Evolutionary conservation across 2,329 filamentous ascomycete genomes (phyloP), one percentile per base, ranked within the genome.

Genomic region (Aulographum hederae): DNA sequence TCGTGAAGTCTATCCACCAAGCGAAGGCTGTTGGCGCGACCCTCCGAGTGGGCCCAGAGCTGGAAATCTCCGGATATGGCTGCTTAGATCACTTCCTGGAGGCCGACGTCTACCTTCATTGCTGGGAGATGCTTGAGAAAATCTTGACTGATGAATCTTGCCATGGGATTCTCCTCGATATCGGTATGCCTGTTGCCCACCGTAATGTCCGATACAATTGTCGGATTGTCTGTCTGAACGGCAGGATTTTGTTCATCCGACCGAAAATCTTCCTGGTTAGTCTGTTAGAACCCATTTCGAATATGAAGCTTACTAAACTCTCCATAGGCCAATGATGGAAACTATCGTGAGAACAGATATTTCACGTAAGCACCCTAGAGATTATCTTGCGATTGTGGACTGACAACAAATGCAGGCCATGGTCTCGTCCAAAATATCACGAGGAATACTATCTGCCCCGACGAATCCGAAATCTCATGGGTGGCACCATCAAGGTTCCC

Each of bases 261-360:
- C 77, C 77, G 0, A 84, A 82, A 51, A 60, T 79, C 39, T 73
- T 61, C 43, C 62, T 84, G 4, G 75, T 75, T 30, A 75, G 78
- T 25, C n/a, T n/a, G n/a, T n/a, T n/a, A n/a, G n/a, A n/a, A n/a
- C n/a, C n/a, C n/a, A n/a, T n/a, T n/a, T n/a, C n/a, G n/a, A n/a
- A n/a, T n/a, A n/a, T n/a, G n/a, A n/a, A n/a, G n/a, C n/a, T n/a
- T n/a, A n/a, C n/a, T n/a, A n/a, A n/a, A n/a, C n/a, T n/a, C n/a
- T n/a, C n/a, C n/a, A n/a, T n/a, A n/a, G n/a, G n/a, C n/a, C n/a
- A n/a, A n/a, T n/a, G n/a, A n/a, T n/a, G n/a, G n/a, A n/a, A n/a
- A n/a, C n/a, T n/a, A n/a, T n/a, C n/a, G n/a, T n/a, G n/a, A n/a
- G n/a, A n/a, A n/a, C n/a, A n/a, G n/a, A n/a, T n/a, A n/a, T n/a